Base-by-base conservation (phyloP, 169 alveolate species). In the Plasmodium fragile region DNA sequence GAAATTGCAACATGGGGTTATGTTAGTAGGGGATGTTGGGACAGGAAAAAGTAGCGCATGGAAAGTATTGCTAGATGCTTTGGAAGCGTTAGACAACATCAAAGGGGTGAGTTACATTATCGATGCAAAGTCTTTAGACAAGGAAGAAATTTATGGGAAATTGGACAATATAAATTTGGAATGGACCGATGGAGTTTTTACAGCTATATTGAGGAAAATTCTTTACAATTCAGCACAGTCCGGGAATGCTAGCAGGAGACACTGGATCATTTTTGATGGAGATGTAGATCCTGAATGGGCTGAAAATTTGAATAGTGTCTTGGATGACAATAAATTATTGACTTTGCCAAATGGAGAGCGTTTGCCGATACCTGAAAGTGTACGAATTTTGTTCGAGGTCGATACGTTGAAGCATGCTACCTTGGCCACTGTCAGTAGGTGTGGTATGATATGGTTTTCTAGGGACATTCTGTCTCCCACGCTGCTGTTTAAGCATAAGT, bases 261-360 rank as follows among this genome's bases (percentile, higher is more conserved):
- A 98, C 92, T 98, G 99, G 99, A 98, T 99, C 75, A 97, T 99
- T 75, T 99, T 99, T 92, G 99, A 99, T 95, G 99, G 99, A 6
- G 99, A 99, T 92, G 99, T 99, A 4, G 99, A 99, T 92, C 99
- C 99, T 16, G 99, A 99, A 87, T 99, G 99, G 99, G 99, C 99
- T 39, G 99, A 99, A 95, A 99, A 98, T 77, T 96, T 99, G 84
- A 99, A 99, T 97, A 98, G 99, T 13, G 99, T 99, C 8, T 96
- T 99, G 78, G 99, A 99, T 95, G 99, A 99, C 95, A 99, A 98
- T 96, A 98, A 98, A 94, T 97, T 99, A 32, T 95, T 98, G n/a
- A 98, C 99, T 6, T 96, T 99, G 52, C 99, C 99, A 7, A 98
- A 98, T 81, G 99, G 99, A 39, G 99, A 98, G 94, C 96, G 99